Evolutionary conservation across 768 basidiomycete genomes (phyloP), one percentile per base, ranked within the genome.

Genomic region (Kwoniella dendrophila): DNA sequence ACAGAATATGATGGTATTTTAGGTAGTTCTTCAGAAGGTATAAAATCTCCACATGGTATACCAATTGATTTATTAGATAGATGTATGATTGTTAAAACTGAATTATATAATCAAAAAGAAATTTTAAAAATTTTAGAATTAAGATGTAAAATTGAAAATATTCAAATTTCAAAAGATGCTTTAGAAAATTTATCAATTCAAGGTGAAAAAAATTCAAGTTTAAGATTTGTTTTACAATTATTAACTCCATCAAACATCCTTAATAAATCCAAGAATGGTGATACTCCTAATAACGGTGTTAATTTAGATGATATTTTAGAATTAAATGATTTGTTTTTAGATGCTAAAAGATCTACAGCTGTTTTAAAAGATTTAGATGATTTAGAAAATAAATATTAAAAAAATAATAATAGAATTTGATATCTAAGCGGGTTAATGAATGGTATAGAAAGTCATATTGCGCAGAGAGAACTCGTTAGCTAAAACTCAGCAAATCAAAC

Each of bases 11-110:
- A 82, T 49, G 68, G 70, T 2, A 59, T 69, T 2, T 67, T 68
- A 5, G 71, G 71, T 36, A 69, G 64, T 2, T 68, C 68, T 5
- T 52, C 49, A 4, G 38, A 45, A 45, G 95, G 97, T 64, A 88
- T 98, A 55, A 83, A 91, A 20, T 85, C 91, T 5, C 91, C 96
- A 1, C 95, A 98, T 75, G 96, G 96, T 12, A 82, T 98, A 43
- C 96, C 96, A 11, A 85, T 92, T 48, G 95, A 99, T 80, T 82
- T 98, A 16, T 83, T 97, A 45, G 96, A 98, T 81, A 85, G 95
- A 87, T 92, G 81, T 78, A 87, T 99, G 83, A 98, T 98, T 61
- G 95, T 98, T 20, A 90, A 92, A 72, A 98, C 95, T 1, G 86
- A 90, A 60, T 83, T 84, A 12, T 94, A 97, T 78, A 85, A 84